These are phyloP conservation scores for Mallotus japonicus DNA, from an alignment of 441 rosid genomes.

Conservation along the genomic window DNA sequence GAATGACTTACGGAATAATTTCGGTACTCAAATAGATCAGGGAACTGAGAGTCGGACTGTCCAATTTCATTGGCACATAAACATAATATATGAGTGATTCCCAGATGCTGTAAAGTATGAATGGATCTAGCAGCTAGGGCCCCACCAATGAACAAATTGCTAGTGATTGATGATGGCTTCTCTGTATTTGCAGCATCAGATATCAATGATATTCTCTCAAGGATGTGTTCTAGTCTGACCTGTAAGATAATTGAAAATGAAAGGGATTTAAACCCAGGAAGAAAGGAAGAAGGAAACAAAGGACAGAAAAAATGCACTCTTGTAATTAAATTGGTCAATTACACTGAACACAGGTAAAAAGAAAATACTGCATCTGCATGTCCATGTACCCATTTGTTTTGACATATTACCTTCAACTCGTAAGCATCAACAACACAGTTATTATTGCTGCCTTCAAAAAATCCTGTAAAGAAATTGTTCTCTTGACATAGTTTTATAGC, in stretches of 20 bases:
- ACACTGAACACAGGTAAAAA: not conserved
- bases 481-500: constrained; percentile 89
- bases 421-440: constrained; percentile 83
- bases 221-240: constrained; percentile 98
- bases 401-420: constrained; percentile 77
- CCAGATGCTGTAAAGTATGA: constrained; percentile 78
- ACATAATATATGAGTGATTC: constrained; percentile 81
- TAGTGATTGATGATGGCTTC: constrained; percentile 82
- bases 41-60: constrained; percentile 89
- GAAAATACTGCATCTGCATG: not conserved
- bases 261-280: not conserved
- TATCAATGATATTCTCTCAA: constrained; percentile 91
- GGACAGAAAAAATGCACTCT: not conserved
- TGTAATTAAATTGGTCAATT: not conserved
- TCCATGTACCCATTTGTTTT: constrained; percentile 14
- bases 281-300: not conserved
- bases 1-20: constrained; percentile 75
- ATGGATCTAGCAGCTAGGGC: constrained; percentile 91
- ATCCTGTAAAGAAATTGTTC: constrained; percentile 88
- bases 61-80: constrained; percentile 97
- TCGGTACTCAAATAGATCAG: constrained; percentile 70
- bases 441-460: constrained; percentile 91
- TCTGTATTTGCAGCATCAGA: constrained; percentile 96
- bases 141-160: constrained; percentile 79
- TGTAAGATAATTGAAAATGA: constrained; percentile 30